Conservation (phyloP, 2,329 filamentous ascomycete species). For the Neopestalotiopsis clavispora region DNA sequence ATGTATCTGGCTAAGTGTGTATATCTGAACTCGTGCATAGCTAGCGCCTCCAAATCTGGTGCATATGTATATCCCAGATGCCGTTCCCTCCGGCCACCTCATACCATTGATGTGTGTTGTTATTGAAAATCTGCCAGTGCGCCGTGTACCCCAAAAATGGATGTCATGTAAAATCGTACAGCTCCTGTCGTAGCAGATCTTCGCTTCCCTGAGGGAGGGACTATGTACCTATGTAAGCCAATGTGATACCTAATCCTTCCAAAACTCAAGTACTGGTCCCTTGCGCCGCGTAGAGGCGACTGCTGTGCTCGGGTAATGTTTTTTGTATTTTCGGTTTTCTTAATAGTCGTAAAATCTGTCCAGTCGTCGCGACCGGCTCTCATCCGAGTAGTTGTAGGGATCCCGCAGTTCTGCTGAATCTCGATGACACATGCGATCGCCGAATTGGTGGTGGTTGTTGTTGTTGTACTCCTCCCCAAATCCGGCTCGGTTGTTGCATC, state of each 20-base stretch:
- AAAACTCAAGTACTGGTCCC: slow-evolving; percentile 8
- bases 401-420: neutral
- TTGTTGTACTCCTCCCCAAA: no score
- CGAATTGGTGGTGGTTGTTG: neutral
- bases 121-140: neutral
- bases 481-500: slow-evolving; percentile 1
- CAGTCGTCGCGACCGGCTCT: neutral
- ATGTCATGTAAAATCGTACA: slow-evolving; percentile 7
- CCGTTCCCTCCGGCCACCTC: neutral
- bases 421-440: neutral
- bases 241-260: neutral
- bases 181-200: slow-evolving; percentile 7
- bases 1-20: neutral
- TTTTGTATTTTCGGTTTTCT: slow-evolving; percentile 5
- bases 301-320: slow-evolving; percentile 15
- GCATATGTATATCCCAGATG: neutral
- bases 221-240: neutral
- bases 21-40: neutral
- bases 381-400: slow-evolving; percentile 12
- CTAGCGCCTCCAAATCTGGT: neutral
- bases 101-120: neutral
- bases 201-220: slow-evolving; percentile 7
- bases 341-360: neutral
- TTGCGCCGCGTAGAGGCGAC: slow-evolving; percentile 16
- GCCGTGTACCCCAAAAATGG: neutral